These are phyloP conservation scores for Cryomyces minteri DNA, from an alignment of 495 filamentous ascomycete genomes.

Conservation along the genomic window DNA sequence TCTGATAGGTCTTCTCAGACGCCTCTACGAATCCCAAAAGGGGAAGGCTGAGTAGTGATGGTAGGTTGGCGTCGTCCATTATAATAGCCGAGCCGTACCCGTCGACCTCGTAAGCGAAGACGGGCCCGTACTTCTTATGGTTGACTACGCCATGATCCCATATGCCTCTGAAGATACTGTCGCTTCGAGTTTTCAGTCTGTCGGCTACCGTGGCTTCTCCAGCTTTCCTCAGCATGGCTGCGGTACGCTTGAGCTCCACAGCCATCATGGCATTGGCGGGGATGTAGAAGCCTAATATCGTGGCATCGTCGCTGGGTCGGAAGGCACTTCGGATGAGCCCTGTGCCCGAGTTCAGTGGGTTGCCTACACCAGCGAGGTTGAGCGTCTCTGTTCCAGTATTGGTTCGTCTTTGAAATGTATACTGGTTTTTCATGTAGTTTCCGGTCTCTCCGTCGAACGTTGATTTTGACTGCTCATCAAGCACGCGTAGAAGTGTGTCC, in stretches of 20 bases:
- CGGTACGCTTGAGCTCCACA: slow-evolving; percentile 66
- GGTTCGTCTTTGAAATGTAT: slow-evolving; percentile 72
- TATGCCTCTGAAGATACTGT: slow-evolving; percentile 54
- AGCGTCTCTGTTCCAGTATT: slow-evolving; percentile 80
- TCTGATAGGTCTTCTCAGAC: slow-evolving; percentile 57
- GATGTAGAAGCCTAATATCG: slow-evolving; percentile 88
- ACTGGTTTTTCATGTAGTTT: slow-evolving; percentile 49
- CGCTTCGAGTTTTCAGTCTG: slow-evolving; percentile 40
- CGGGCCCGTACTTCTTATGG: slow-evolving; percentile 65
- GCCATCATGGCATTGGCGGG: slow-evolving; percentile 94
- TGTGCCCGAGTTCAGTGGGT: slow-evolving; percentile 71
- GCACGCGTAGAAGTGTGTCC: slow-evolving; percentile 47
- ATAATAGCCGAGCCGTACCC: slow-evolving; percentile 80
- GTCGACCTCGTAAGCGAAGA: slow-evolving; percentile 95
- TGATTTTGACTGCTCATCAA: slow-evolving; percentile 59
- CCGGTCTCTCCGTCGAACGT: slow-evolving; percentile 56
- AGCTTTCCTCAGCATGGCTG: slow-evolving; percentile 41
- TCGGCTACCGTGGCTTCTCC: slow-evolving; percentile 29
- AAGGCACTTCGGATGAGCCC: slow-evolving; percentile 84
- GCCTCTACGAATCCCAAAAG: slow-evolving; percentile 62
- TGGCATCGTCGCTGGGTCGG: slow-evolving; percentile 94
- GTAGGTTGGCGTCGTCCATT: slow-evolving; percentile 97
- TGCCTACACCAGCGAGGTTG: slow-evolving; percentile 63
- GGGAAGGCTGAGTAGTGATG: slow-evolving; percentile 73
- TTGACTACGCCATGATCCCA: slow-evolving; percentile 80